Evolutionary conservation across 148 eudicot genomes (phyloP).

Genomic region (Oxyria digyna): DNA sequence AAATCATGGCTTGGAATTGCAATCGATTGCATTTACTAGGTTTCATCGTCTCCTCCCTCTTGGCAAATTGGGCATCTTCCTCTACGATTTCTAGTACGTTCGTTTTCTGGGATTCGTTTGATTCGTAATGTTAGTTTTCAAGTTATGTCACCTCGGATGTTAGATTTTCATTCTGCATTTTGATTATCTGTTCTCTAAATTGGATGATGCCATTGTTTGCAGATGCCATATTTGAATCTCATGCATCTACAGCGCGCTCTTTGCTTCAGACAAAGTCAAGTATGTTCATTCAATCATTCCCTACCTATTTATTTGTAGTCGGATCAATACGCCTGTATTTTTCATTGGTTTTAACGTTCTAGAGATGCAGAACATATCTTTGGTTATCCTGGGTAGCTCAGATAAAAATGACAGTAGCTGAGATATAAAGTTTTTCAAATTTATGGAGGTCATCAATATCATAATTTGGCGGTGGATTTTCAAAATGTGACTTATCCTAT

Average conservation of each 20-base stretch:
- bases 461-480: neutral
- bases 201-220: neutral
- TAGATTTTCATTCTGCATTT: neutral
- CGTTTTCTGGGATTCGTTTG: neutral
- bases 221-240: neutral
- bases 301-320: neutral
- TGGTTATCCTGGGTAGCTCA: neutral
- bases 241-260: neutral
- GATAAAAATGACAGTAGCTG: neutral
- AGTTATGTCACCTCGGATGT: neutral
- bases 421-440: neutral
- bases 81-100: neutral
- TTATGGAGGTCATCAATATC: neutral
- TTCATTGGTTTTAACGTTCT: neutral
- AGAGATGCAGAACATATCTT: neutral
- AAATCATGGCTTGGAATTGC: neutral
- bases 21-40: neutral
- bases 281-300: neutral
- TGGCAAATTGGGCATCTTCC: neutral
- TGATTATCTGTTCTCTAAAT: neutral
- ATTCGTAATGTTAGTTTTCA: neutral
- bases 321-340: neutral
- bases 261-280: slow-evolving; percentile 6
- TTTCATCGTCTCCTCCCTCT: neutral
- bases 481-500: neutral